Evolutionary conservation across 2,329 filamentous ascomycete genomes (phyloP).

Genomic region (Calonectria crousiana): DNA sequence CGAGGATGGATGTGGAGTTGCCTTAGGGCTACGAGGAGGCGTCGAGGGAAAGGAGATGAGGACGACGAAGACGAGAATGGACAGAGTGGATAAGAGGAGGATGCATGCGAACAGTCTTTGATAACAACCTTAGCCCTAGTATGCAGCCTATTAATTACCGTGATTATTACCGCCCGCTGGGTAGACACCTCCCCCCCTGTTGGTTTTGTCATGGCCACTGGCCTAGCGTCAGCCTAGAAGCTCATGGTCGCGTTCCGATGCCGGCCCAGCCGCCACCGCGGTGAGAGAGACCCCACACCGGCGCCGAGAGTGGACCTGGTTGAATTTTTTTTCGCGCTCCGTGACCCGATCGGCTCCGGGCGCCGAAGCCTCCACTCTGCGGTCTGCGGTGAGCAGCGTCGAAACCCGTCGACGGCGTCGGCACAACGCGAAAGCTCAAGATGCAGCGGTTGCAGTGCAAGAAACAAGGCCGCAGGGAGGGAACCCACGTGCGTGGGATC

Average conservation of each 20-base stretch:
- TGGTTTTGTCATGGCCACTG: background rate
- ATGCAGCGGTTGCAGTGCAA: background rate
- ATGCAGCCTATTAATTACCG: constrained; percentile 33
- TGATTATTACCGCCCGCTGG: constrained; percentile 36
- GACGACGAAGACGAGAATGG: constrained; percentile 34
- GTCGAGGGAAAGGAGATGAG: constrained; percentile 20
- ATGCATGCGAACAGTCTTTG: constrained; percentile 19
- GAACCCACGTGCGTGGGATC: constrained; percentile 11
- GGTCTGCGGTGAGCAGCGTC: background rate
- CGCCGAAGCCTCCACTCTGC: background rate
- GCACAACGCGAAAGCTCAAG: background rate
- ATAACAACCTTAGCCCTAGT: constrained; percentile 28
- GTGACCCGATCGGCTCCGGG: constrained; percentile 15
- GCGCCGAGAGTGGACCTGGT: constrained; percentile 29
- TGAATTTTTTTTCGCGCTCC: constrained; percentile 22
- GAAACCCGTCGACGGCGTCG: background rate
- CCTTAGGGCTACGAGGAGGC: constrained; percentile 25
- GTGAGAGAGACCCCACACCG: constrained; percentile 30
- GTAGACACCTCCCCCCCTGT: constrained; percentile 25
- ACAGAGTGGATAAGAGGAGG: constrained; percentile 22
- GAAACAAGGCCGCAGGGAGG: background rate
- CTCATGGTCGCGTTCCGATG: constrained; percentile 33
- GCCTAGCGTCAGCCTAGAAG: constrained; percentile 30
- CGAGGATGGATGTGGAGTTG: constrained; percentile 55
- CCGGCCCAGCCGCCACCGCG: constrained; percentile 28